phyloP scores from a whole-genome alignment of 2,329 filamentous ascomycete species.

The Neopestalotiopsis sp. region DNA sequence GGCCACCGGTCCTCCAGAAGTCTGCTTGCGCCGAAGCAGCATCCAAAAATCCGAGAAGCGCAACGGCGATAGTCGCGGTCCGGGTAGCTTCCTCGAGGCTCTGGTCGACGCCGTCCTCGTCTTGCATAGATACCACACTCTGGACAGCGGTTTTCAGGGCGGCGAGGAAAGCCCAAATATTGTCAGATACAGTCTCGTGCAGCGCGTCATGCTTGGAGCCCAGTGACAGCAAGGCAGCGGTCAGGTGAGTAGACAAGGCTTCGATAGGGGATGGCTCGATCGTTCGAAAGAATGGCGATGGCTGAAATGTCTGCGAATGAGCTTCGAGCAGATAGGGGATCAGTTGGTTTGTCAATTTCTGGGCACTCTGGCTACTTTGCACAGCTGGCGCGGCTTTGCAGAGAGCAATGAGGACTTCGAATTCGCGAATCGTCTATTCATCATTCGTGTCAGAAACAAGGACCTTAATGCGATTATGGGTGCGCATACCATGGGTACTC shows the following conservation, averaged over 20 bases:
- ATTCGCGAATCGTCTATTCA: conserved; percentile 80
- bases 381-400: conserved; percentile 87
- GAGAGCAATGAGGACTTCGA: conserved; percentile 88
- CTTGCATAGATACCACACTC: conserved; percentile 56
- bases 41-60: conserved; percentile 88
- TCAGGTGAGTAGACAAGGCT: conserved; percentile 77
- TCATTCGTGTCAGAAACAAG: conserved; percentile 8
- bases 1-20: conserved; percentile 81
- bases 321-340: conserved; percentile 86
- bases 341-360: conserved; percentile 79
- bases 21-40: conserved; percentile 77
- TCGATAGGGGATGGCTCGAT: conserved; percentile 91
- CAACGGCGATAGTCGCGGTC: conserved; percentile 78
- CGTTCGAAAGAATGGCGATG: conserved; percentile 81
- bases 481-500: conserved; percentile 63
- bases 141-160: conserved; percentile 70
- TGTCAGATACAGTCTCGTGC: conserved; percentile 67
- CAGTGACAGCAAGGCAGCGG: conserved; percentile 80
- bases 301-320: conserved; percentile 76
- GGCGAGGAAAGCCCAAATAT: conserved; percentile 73
- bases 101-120: conserved; percentile 60
- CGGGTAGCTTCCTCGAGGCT: conserved; percentile 70
- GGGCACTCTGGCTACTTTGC: conserved; percentile 72
- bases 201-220: conserved; percentile 75
- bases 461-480: neutral